Evolutionary conservation across 257 asterid species (phyloP).

Genomic region (Solanum ahanhuiri): DNA sequence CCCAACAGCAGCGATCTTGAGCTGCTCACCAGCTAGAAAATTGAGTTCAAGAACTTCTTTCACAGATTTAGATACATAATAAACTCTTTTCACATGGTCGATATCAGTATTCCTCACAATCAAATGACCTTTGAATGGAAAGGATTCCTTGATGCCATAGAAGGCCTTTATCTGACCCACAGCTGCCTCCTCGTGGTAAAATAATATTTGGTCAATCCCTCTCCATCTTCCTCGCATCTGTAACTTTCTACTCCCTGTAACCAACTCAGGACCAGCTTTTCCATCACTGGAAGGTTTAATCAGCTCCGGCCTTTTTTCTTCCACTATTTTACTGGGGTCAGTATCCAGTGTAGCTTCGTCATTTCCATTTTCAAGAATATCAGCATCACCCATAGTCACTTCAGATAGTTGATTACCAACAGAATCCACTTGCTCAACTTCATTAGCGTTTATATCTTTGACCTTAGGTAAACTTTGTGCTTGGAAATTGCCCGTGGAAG

Average conservation of each 20-base stretch:
- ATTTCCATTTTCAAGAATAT: conserved; percentile 21
- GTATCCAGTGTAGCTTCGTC: conserved; percentile 28
- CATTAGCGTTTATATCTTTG: conserved; percentile 17
- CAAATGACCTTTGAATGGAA: conserved; percentile 83
- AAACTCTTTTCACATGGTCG: conserved; percentile 77
- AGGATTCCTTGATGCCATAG: conserved; percentile 74
- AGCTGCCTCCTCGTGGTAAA: conserved; percentile 55
- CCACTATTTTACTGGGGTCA: conserved; percentile 17
- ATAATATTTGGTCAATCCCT: conserved; percentile 92
- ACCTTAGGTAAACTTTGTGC: conserved; percentile 25
- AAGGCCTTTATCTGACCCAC: conserved; percentile 59
- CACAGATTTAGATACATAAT: conserved; percentile 70
- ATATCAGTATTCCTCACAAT: conserved; percentile 65
- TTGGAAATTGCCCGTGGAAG: conserved; percentile 14
- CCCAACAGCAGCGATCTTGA: conserved; percentile 94
- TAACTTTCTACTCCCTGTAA: conserved; percentile 58
- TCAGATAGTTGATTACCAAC: conserved; percentile 6
- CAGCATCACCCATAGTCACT: not conserved
- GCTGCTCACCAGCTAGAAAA: conserved; percentile 71
- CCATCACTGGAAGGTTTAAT: conserved; percentile 23
- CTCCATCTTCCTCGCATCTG: conserved; percentile 87
- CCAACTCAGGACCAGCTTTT: conserved; percentile 26
- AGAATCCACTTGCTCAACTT: not conserved
- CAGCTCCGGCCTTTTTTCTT: conserved; percentile 20
- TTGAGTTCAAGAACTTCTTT: conserved; percentile 79